Evolutionary conservation across 1,284 basidiomycete genomes (phyloP).

Genomic region (Ganoderma lucidum): DNA sequence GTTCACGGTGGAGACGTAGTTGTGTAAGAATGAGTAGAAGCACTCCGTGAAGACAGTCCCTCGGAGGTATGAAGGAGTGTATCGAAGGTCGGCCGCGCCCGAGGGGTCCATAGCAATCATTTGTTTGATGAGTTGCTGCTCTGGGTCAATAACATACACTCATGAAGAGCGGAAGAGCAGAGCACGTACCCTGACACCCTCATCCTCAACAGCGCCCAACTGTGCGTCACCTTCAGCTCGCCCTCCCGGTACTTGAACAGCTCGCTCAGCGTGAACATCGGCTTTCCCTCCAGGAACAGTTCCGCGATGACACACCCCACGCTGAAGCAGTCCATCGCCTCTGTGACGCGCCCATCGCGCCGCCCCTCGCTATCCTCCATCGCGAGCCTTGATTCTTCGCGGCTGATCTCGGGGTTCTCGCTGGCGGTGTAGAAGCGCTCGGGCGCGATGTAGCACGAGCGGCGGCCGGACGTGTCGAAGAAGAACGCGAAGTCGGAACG

Average conservation of each 20-base stretch:
- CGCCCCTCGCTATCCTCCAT: slow-evolving; percentile 55
- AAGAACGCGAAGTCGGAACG: slow-evolving; percentile 98
- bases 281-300: slow-evolving; percentile 94
- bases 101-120: slow-evolving; percentile 90
- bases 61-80: slow-evolving; percentile 80
- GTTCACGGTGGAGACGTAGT: slow-evolving; percentile 85
- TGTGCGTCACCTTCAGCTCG: slow-evolving; percentile 80
- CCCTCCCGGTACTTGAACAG: slow-evolving; percentile 95
- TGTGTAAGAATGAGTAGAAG: slow-evolving; percentile 95
- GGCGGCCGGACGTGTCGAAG: slow-evolving; percentile 93
- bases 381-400: slow-evolving; percentile 61
- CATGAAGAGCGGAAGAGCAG: not conserved
- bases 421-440: slow-evolving; percentile 92
- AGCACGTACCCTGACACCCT: slow-evolving; percentile 75
- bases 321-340: slow-evolving; percentile 98
- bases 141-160: not conserved
- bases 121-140: slow-evolving; percentile 82
- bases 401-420: slow-evolving; percentile 70
- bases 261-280: slow-evolving; percentile 94
- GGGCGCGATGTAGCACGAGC: slow-evolving; percentile 97
- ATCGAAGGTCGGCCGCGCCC: slow-evolving; percentile 84
- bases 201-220: slow-evolving; percentile 83
- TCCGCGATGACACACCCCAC: slow-evolving; percentile 97
- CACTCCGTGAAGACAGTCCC: slow-evolving; percentile 88
- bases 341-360: slow-evolving; percentile 84